A percentile compares a stretch with the other conserved stretches of the same genome.
Evolutionary conservation across 495 filamentous ascomycete genomes (phyloP).

Genomic region (Rhizodiscina lignyota): DNA sequence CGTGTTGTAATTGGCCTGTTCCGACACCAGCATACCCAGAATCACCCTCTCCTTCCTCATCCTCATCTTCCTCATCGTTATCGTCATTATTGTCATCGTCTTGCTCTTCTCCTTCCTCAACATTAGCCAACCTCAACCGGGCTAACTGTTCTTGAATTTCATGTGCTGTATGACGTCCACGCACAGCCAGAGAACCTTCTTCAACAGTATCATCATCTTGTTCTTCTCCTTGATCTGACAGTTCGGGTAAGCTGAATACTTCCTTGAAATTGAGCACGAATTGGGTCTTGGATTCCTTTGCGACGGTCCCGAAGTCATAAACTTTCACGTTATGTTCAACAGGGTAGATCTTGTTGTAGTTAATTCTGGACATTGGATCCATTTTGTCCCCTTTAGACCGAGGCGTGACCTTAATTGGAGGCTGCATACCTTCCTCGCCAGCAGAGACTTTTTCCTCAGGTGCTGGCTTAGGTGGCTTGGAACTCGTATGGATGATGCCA

Average conservation of each 20-base stretch:
- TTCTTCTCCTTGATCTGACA: no score
- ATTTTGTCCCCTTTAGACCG: slow-evolving; percentile 6
- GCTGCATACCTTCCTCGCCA: slow-evolving; percentile 4
- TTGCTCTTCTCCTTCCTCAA: not conserved
- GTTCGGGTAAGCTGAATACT: not conserved
- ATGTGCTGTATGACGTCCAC: no score
- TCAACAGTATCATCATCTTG: no score
- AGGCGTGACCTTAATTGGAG: slow-evolving; percentile 4
- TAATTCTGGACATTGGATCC: slow-evolving; percentile 25
- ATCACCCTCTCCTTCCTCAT: not conserved
- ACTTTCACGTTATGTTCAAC: slow-evolving; percentile 33
- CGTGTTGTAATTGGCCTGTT: not conserved
- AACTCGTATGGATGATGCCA: slow-evolving; percentile 16
- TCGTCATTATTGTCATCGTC: not conserved
- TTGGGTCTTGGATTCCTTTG: not conserved
- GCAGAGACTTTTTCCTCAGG: not conserved
- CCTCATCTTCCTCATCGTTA: not conserved
- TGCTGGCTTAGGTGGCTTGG: slow-evolving; percentile 1
- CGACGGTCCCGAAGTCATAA: slow-evolving; percentile 20
- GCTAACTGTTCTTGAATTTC: not conserved
- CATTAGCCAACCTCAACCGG: not conserved
- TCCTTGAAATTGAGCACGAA: not conserved
- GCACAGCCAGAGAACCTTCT: no score
- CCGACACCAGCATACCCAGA: not conserved
- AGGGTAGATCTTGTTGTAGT: slow-evolving; percentile 31